A percentile compares a stretch with the other conserved stretches of the same genome.
Conservation (phyloP, 257 asterid genomes). For the Marsdenia floribunda region DNA sequence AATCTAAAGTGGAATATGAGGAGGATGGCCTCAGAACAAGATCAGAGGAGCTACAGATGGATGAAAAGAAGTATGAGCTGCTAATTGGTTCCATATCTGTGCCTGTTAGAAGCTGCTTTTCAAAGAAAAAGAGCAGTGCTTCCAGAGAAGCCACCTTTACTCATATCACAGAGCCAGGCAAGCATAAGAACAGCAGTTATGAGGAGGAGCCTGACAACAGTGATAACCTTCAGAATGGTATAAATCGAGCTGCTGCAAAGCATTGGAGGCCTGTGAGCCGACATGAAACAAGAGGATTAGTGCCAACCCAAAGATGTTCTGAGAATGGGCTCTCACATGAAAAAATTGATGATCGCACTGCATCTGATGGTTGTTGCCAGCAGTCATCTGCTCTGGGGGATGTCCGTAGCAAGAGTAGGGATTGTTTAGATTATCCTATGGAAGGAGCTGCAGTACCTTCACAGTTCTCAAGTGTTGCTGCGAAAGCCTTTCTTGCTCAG, state of each 20-base stretch:
- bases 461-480: constrained; percentile 45
- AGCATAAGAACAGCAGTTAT: constrained; percentile 29
- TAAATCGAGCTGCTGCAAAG: constrained; percentile 30
- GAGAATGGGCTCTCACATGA: constrained; percentile 26
- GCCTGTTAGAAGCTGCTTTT: constrained; percentile 31
- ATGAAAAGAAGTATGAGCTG: constrained; percentile 48
- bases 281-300: constrained; percentile 29
- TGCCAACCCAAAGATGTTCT: constrained; percentile 29
- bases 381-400: constrained; percentile 27
- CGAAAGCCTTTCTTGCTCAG: constrained; percentile 61
- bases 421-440: constrained; percentile 16
- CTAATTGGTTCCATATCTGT: constrained; percentile 79
- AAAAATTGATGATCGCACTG: constrained; percentile 29
- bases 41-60: constrained; percentile 29
- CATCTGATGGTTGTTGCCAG: constrained; percentile 33
- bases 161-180: constrained; percentile 27
- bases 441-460: constrained; percentile 31
- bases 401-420: constrained; percentile 25
- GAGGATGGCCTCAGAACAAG: constrained; percentile 29
- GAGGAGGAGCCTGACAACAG: constrained; percentile 30
- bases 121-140: constrained; percentile 24
- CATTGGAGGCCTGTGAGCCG: constrained; percentile 55
- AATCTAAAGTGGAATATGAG: constrained; percentile 40
- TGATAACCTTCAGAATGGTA: constrained; percentile 34
- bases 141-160: constrained; percentile 18